Evolutionary conservation across 306 rosid genomes (phyloP), one percentile per base, ranked within the genome.

Genomic region (Oemleria cerasiformis): DNA sequence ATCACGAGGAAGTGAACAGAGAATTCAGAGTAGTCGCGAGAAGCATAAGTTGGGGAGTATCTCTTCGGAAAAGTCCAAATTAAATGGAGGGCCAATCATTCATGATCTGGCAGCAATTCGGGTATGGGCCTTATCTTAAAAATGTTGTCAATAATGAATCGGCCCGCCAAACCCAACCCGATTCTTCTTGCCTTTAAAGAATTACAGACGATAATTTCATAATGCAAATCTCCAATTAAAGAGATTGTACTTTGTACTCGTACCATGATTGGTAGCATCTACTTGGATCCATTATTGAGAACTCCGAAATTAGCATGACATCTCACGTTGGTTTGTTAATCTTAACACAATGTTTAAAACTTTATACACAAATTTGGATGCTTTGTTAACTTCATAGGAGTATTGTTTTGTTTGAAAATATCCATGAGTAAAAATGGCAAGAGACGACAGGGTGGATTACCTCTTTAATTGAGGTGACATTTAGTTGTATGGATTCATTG

Each of bases 21-120:
- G 21, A 23, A 19, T 53, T n/a, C 21, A 3, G 38, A 12, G 41
- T 12, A 36, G 74, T 67, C 59, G 4, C 55, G 49, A 8, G 19
- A 38, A 50, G 75, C 54, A 9, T 51, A 19, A 12, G 14, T 38
- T 42, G 14, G 62, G 7, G 73, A 68, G 73, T 13, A 53, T 20
- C 40, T 39, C 11, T 38, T 21, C 9, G 45, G 45, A 61, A 4
- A 9, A 38, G 45, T 36, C 19, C 45, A 17, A 61, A 61, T 7
- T 9, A 17, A 16, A 36, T 61, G 66, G 12, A 10, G 20, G 44
- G 65, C 45, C 44, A 17, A 36, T 30, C 36, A 30, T 30, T 30
- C 36, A 30, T 30, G 36, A 30, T 30, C 36, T 30, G 36, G 36
- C 36, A 30, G 4, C 36, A 30, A 30, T 30, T 30, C 3, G 2